A percentile compares a stretch with the other conserved stretches of the same genome.
Evolutionary conservation across 2,329 filamentous ascomycete genomes (phyloP).

Genomic region (Rhexocercosporidium sp.): DNA sequence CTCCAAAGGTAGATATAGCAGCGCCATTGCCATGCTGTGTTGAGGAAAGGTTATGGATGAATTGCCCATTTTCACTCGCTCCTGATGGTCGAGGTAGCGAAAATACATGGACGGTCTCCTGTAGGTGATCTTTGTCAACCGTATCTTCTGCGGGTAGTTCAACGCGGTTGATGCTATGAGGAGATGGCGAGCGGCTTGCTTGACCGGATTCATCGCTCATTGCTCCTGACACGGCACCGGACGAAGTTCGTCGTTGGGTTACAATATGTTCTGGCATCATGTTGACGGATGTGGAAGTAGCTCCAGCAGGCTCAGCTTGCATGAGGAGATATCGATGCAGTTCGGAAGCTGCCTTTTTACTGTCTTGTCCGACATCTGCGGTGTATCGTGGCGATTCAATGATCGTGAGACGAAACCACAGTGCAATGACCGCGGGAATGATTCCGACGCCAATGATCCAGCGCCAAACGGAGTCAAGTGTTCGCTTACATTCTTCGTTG

Average conservation of each 20-base stretch:
- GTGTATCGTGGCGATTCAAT: conserved; percentile 70
- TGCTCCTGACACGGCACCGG: conserved; percentile 15
- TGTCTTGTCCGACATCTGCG: conserved; percentile 58
- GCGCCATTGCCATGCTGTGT: background rate
- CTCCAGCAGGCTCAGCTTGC: conserved; percentile 11
- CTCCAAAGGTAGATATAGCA: background rate
- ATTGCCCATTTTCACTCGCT: background rate
- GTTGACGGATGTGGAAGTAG: conserved; percentile 10
- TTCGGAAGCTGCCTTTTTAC: conserved; percentile 30
- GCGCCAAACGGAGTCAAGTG: conserved; percentile 79
- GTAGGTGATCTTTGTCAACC: background rate
- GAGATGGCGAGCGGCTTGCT: conserved; percentile 1
- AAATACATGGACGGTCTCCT: background rate
- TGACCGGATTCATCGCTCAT: conserved; percentile 4
- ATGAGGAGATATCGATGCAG: conserved; percentile 28
- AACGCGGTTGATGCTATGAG: background rate
- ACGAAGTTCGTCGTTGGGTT: conserved; percentile 2
- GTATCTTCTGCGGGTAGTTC: background rate
- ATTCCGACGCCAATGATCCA: conserved; percentile 61
- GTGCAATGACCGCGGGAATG: conserved; percentile 66
- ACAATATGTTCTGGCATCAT: background rate
- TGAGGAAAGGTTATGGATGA: background rate
- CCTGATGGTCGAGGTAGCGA: background rate
- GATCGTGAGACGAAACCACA: conserved; percentile 69
- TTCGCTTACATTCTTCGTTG: conserved; percentile 58